These are phyloP conservation scores for Penicillium taxi DNA, from an alignment of 495 filamentous ascomycete genomes.

Conservation along the genomic window DNA sequence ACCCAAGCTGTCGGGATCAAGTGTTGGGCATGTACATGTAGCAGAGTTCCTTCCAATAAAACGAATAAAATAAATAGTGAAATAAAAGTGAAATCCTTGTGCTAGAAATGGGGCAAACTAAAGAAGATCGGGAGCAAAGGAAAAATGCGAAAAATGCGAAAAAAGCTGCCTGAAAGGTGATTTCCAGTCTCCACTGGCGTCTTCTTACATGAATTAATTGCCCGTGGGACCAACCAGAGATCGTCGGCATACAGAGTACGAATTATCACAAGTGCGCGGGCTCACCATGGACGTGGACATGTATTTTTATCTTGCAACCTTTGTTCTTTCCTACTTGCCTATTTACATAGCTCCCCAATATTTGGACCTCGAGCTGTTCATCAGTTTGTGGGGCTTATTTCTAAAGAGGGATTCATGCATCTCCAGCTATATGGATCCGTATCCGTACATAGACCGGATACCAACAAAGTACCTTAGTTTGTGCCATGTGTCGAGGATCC, in stretches of 20 bases:
- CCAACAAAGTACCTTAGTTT: background rate
- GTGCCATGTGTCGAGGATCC: conserved; percentile 5
- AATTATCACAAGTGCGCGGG: conserved; percentile 24
- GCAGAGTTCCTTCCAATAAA: too few relatives aligned
- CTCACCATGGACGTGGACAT: conserved; percentile 24
- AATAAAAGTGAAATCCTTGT: too few relatives aligned
- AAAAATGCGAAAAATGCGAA: too few relatives aligned
- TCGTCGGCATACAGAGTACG: conserved; percentile 12
- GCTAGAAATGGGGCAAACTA: too few relatives aligned
- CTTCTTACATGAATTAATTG: conserved; percentile 1
- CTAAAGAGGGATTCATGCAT: too few relatives aligned
- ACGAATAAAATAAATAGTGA: too few relatives aligned
- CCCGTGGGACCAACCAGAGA: conserved; percentile 10
- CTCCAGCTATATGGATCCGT: too few relatives aligned
- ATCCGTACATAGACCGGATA: too few relatives aligned
- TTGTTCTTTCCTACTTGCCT: conserved; percentile 1
- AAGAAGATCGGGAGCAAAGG: too few relatives aligned
- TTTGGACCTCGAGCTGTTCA: too few relatives aligned
- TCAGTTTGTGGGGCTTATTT: too few relatives aligned
- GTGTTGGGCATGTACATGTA: conserved; percentile 27
- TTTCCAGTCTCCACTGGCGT: conserved; percentile 3
- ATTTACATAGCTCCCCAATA: too few relatives aligned
- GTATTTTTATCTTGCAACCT: background rate
- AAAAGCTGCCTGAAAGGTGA: conserved; percentile 3
- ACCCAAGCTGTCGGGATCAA: conserved; percentile 19